Evolutionary conservation across 805 yeast genomes (phyloP).

Genomic region (Candida takata): DNA sequence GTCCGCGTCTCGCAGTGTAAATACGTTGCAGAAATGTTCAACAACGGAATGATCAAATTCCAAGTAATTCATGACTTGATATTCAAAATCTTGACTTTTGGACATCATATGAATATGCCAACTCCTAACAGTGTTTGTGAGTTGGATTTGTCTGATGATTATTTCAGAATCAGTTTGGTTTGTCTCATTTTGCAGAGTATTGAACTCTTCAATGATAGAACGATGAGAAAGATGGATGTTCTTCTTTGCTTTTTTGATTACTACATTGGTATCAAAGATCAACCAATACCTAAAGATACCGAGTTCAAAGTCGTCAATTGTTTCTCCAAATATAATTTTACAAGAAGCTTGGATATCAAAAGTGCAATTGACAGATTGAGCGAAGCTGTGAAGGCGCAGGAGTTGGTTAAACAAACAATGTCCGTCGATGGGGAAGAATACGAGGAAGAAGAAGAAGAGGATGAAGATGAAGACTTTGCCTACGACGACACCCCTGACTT

Average conservation of each 20-base stretch:
- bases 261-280: constrained; percentile 53
- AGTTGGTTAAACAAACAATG: constrained; percentile 17
- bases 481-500: constrained; percentile 20
- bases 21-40: constrained; percentile 53
- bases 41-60: constrained; percentile 38
- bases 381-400: constrained; percentile 19
- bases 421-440: constrained; percentile 24
- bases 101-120: constrained; percentile 59
- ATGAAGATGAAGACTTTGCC: no score
- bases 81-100: constrained; percentile 53
- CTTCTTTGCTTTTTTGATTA: constrained; percentile 63
- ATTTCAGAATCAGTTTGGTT: constrained; percentile 60
- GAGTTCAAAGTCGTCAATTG: constrained; percentile 44
- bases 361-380: constrained; percentile 39
- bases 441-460: constrained; percentile 21
- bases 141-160: constrained; percentile 60
- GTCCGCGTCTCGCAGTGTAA: constrained; percentile 53
- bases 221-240: constrained; percentile 24
- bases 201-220: constrained; percentile 12
- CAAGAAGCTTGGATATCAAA: constrained; percentile 29
- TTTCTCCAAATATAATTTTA: constrained; percentile 31
- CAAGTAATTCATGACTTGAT: constrained; percentile 43
- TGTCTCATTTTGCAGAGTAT: constrained; percentile 34
- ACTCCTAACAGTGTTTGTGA: constrained; percentile 31
- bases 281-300: constrained; percentile 58